Conservation (phyloP, 768 basidiomycete genomes). For the Boletus rubropictus region DNA sequence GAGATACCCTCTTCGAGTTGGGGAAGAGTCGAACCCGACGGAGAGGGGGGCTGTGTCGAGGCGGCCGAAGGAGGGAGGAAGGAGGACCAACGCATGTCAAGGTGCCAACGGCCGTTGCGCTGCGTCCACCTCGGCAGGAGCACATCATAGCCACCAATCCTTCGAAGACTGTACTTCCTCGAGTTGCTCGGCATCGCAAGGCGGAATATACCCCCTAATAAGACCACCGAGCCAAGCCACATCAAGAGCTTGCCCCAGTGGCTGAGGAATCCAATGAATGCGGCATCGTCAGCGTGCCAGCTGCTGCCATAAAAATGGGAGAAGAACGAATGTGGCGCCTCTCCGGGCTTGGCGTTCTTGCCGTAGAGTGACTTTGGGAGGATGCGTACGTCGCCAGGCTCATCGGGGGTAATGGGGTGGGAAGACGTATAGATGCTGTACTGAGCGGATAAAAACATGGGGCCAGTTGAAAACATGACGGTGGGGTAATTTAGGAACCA, state of each 20-base stretch:
- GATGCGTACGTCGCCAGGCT: conserved; percentile 75
- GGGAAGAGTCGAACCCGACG: conserved; percentile 44
- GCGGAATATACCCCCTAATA: conserved; percentile 64
- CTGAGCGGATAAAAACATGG: conserved; percentile 96
- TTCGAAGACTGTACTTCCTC: conserved; percentile 52
- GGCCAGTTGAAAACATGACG: conserved; percentile 99
- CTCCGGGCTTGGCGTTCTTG: conserved; percentile 81
- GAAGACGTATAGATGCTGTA: conserved; percentile 81
- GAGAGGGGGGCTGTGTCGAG: conserved; percentile 40
- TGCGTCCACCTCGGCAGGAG: conserved; percentile 70
- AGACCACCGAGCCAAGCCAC: conserved; percentile 72
- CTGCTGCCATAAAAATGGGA: conserved; percentile 97
- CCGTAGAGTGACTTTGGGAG: conserved; percentile 97
- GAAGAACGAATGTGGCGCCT: conserved; percentile 90
- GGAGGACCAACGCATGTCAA: conserved; percentile 57
- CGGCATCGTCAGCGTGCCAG: conserved; percentile 98
- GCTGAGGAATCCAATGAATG: conserved; percentile 91
- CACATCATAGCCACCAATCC: conserved; percentile 72
- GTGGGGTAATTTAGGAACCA: conserved; percentile 98
- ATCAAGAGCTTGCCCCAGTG: conserved; percentile 84
- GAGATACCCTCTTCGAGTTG: conserved; percentile 45
- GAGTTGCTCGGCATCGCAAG: conserved; percentile 51
- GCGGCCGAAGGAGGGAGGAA: conserved; percentile 39
- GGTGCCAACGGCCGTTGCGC: conserved; percentile 66
- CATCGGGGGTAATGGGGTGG: conserved; percentile 47